Base-by-base conservation (phyloP, 2,329 filamentous ascomycete species). In the Didymella pomorum region DNA sequence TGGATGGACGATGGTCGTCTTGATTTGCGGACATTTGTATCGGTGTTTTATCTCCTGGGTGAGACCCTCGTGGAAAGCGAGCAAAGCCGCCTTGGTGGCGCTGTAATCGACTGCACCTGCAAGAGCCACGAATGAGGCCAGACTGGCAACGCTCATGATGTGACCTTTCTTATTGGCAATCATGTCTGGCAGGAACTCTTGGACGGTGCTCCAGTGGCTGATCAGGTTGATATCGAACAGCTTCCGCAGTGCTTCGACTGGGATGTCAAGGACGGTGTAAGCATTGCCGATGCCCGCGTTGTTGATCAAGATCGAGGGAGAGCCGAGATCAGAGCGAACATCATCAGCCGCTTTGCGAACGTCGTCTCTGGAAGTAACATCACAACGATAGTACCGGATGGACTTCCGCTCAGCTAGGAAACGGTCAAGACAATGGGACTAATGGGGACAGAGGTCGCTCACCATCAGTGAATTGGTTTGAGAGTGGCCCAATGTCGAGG, bases 1-100 rank as follows among this genome's bases (percentile, higher is more conserved):
- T 2, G 79, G 79, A 63, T 80, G 79, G 1, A 81, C 74, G 23
- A 79, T 72, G 6, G 76, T 76, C 9, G 77, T 79, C 59, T 78
- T 78, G 68, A 81, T 76, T 57, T 79, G 68, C 18, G 78, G 79
- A 20, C 75, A 78, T 12, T 77, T 70, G 69, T 79, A 76, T 37
- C 78, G 73, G 55, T 78, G 72, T 56, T 79, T 78, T 16, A 81
- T 63, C 58, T 81, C 79, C 39, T 76, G 71, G 0, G 66, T 70
- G 3, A 81, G 69, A 8, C 66, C 71, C 55, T 77, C 75, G 28
- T 77, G 67, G 29, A 78, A 72, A 11, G 73, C 70, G 18, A 71
- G 60, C 2, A 76, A 58, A 6, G 66, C 75, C 18, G 67, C 70
- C 60, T 78, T 78, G 9, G 75, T 72, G 43, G 68, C 69, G 62